Evolutionary conservation across 2,329 filamentous ascomycete genomes (phyloP).

Genomic region (Annulohypoxylon truncatum): DNA sequence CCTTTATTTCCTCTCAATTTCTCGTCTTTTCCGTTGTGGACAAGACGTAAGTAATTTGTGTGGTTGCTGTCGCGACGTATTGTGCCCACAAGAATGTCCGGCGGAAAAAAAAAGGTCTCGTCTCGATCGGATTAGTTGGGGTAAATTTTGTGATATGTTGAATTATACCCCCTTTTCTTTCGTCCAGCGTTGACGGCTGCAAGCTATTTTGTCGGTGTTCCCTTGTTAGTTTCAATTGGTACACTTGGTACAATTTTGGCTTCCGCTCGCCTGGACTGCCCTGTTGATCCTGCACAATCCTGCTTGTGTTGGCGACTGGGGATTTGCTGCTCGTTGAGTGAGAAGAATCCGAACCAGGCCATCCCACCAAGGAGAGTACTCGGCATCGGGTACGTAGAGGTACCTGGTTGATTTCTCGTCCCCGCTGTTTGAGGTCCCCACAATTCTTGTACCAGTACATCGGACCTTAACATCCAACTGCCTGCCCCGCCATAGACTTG

Average conservation of each 20-base stretch:
- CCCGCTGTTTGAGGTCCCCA: slow-evolving; percentile 26
- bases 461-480: slow-evolving; percentile 31
- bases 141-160: slow-evolving; percentile 47
- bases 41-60: slow-evolving; percentile 1
- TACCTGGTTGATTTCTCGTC: slow-evolving; percentile 24
- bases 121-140: slow-evolving; percentile 50
- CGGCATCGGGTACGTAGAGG: slow-evolving; percentile 17
- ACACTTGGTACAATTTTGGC: slow-evolving; percentile 25
- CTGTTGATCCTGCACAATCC: slow-evolving; percentile 37
- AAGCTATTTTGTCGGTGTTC: slow-evolving; percentile 33
- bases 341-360: slow-evolving; percentile 21
- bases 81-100: slow-evolving; percentile 35
- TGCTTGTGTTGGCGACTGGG: slow-evolving; percentile 33
- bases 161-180: slow-evolving; percentile 42
- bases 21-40: slow-evolving; percentile 1
- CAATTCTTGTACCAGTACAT: slow-evolving; percentile 38
- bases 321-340: slow-evolving; percentile 29
- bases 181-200: slow-evolving; percentile 25
- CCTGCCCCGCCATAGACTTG: background rate
- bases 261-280: slow-evolving; percentile 28
- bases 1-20: slow-evolving; percentile 4
- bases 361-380: slow-evolving; percentile 21
- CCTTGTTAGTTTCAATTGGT: slow-evolving; percentile 39
- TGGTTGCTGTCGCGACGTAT: slow-evolving; percentile 36
- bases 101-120: slow-evolving; percentile 18